These are phyloP conservation scores for Candida neerlandica DNA, from an alignment of 1,139 yeast species.

Conservation along the genomic window DNA sequence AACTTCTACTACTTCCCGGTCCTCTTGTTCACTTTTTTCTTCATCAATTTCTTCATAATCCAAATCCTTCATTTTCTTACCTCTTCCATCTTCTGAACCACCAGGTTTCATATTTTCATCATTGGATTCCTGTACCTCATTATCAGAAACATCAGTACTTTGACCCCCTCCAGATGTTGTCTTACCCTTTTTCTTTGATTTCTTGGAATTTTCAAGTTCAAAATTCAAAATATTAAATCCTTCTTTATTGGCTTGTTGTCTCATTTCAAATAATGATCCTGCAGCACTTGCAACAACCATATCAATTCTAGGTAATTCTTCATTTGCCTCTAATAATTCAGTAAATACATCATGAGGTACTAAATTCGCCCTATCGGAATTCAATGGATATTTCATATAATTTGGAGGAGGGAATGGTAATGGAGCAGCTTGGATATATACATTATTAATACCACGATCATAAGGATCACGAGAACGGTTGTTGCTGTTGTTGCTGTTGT, in stretches of 20 bases:
- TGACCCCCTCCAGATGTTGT: not conserved
- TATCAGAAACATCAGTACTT: conserved; percentile 1
- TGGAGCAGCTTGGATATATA: conserved; percentile 40
- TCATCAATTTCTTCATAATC: not conserved
- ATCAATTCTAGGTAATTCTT: conserved; percentile 42
- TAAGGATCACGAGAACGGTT: no score
- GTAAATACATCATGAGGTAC: conserved; percentile 42
- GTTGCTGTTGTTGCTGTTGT: no score
- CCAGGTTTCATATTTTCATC: not conserved
- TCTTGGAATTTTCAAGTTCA: conserved; percentile 6
- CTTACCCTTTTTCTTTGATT: not conserved
- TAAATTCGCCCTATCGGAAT: conserved; percentile 38
- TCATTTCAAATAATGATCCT: conserved; percentile 44
- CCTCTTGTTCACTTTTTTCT: conserved; percentile 6
- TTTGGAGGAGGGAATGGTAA: conserved; percentile 52
- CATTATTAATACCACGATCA: not conserved
- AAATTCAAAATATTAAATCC: conserved; percentile 28
- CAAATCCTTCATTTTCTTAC: not conserved
- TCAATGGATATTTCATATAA: conserved; percentile 51
- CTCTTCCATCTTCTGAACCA: not conserved
- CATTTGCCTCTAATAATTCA: conserved; percentile 41
- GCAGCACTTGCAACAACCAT: conserved; percentile 56
- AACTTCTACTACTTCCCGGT: not conserved
- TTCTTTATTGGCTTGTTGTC: conserved; percentile 36
- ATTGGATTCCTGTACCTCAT: not conserved